Evolutionary conservation across 306 rosid species (phyloP), one percentile per base, ranked within the genome.

Genomic region (Quercus mongolica): DNA sequence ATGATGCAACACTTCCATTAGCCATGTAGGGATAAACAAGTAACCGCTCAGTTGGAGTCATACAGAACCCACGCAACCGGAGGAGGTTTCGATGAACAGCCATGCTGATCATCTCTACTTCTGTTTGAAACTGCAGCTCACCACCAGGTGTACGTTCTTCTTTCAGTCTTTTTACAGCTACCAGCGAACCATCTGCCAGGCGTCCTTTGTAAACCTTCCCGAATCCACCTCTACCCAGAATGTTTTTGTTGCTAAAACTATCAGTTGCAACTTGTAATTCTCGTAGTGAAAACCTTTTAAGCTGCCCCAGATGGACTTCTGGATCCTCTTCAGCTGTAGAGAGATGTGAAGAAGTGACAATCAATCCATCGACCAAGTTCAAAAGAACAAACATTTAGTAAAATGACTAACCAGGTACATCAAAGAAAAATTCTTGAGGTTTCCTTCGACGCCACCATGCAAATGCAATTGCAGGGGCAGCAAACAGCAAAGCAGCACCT

Each of bases 21-120:
- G 99, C 98, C 99, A 96, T 96, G 86, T 90, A 96, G 30, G 98
- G 99, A 85, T 96, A 96, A 78, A 96, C 99, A 82, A 96, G 99
- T 65, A 96, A 83, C 71, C 99, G 89, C 82, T 96, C 99, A 0
- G 99, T 93, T 61, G 99, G 99, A 58, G 99, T 96, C 99, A 96
- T 96, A 82, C 98, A 96, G 79, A 96, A 96, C 6, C 99, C 98
- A 20, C 97, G 98, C 71, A 96, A 78, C 18, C 98, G 91, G 65
- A 96, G 96, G 76, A 93, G 98, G 81, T 96, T 96, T 72, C 99
- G 94, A 86, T 96, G 99, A 81, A 96, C 99, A 31, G 98, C 99
- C 98, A 96, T 91, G 88, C 99, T 96, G 74, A 96, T 96, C 99
- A 95, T 95, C 94, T 95, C 98, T 30, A 95, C 99, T 88, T 95